Conservation (phyloP, 2,329 filamentous ascomycete genomes). For the Claviceps pazoutovae region DNA sequence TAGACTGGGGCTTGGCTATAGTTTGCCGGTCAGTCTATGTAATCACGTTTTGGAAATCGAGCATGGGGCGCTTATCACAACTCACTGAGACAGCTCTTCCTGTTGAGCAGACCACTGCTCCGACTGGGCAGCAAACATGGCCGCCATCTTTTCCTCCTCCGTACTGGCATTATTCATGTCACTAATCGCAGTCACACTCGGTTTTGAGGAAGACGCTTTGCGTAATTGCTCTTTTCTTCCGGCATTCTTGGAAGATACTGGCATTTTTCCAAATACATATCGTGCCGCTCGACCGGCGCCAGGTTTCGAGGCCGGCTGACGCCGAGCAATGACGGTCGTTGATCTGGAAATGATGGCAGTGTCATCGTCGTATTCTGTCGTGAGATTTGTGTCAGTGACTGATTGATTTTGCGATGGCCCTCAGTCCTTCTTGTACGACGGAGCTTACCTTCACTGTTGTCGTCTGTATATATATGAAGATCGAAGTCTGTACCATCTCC, state of each 20-base stretch:
- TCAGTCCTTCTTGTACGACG: not conserved
- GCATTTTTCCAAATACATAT: constrained; percentile 95
- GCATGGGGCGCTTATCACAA: constrained; percentile 8
- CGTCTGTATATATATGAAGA: constrained; percentile 83
- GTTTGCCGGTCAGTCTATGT: constrained; percentile 17
- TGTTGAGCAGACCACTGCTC: constrained; percentile 90
- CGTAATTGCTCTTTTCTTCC: constrained; percentile 49
- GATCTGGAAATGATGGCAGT: constrained; percentile 94
- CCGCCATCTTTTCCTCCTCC: constrained; percentile 85
- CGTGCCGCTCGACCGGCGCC: constrained; percentile 83
- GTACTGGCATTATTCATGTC: constrained; percentile 70
- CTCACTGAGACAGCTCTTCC: constrained; percentile 76
- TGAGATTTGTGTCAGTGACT: constrained; percentile 13
- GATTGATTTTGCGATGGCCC: not conserved
- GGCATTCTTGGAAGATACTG: constrained; percentile 70
- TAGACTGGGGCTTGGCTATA: constrained; percentile 46
- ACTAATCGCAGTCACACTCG: constrained; percentile 41
- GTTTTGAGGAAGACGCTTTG: constrained; percentile 43
- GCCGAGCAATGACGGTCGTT: constrained; percentile 80
- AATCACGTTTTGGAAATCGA: not conserved
- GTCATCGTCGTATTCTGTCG: constrained; percentile 85
- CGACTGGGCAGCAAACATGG: constrained; percentile 80
- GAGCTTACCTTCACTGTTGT: constrained; percentile 71
- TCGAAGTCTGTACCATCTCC: constrained; percentile 96
- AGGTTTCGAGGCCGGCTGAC: constrained; percentile 68